phyloP scores from a whole-genome alignment of 1,139 yeast species.

The Magnusiomyces paraingens region DNA sequence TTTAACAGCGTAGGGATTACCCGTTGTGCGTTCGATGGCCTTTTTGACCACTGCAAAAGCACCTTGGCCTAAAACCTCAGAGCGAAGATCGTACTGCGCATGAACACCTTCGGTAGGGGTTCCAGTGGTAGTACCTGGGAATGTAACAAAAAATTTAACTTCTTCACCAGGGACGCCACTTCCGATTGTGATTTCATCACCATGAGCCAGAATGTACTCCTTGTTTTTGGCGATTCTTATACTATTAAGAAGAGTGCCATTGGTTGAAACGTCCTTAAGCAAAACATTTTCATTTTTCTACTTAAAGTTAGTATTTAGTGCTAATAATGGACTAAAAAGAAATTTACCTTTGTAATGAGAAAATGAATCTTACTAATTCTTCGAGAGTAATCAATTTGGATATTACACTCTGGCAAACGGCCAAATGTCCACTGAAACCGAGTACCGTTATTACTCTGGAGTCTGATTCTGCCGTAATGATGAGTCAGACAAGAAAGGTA shows the following conservation, averaged over 20 bases:
- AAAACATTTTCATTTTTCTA: conserved; percentile 21
- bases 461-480: conserved; percentile 9
- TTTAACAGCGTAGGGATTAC: conserved; percentile 82
- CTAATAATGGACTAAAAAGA: conserved; percentile 1
- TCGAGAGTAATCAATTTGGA: conserved; percentile 54
- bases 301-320: too few relatives aligned
- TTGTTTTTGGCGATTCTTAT: conserved; percentile 68
- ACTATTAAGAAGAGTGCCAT: conserved; percentile 84
- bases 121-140: conserved; percentile 29
- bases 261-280: conserved; percentile 44
- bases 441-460: conserved; percentile 2
- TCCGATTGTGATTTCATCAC: conserved; percentile 89
- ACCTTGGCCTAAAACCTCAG: conserved; percentile 88
- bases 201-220: conserved; percentile 77
- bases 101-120: conserved; percentile 40
- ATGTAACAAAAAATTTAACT: conserved; percentile 63
- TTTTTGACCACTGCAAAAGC: conserved; percentile 95
- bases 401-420: conserved; percentile 57
- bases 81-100: conserved; percentile 69
- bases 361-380: conserved; percentile 38
- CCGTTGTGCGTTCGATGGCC: conserved; percentile 79
- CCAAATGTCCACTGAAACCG: conserved; percentile 76
- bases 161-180: conserved; percentile 79
- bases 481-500: conserved; percentile 14
- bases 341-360: conserved; percentile 6